Evolutionary conservation across 1,284 basidiomycete species (phyloP), one percentile per base, ranked within the genome.

Genomic region (Apiotrichum domesticum): DNA sequence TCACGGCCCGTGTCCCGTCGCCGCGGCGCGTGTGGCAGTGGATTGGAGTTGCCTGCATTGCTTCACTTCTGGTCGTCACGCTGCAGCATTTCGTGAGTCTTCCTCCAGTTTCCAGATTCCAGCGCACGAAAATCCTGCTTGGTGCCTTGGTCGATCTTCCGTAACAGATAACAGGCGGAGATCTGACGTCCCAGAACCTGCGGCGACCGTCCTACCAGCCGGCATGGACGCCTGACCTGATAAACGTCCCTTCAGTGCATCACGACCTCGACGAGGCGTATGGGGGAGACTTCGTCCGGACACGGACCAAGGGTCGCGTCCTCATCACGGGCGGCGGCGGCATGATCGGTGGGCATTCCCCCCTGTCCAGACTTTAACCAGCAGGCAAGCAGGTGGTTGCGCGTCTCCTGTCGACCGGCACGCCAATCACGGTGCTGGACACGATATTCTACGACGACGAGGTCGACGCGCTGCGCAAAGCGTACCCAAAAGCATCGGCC

Each of bases 331-430:
- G 57, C 15, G 57, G 57, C 6, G 57, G 53, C 2, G 57, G 57
- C 13, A 52, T 59, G 50, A 59, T 59, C 10, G 57, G 57, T 58
- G 42, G 37, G 55, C 66, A 48, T 66, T 2, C 44, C 61, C 9
- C 32, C 53, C 14, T 15, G 21, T 21, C 21, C 21, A 21, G 21
- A 21, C 21, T 21, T 13, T 39, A 13, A 39, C 13, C 41, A 4
- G 3, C 52, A 66, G 65, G 66, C n/a, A 68, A 68, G 54, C 54
- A 57, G n/a, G 46, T 66, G 32, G 45, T 68, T 0, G 53, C 59
- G 1, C 62, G 63, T 1, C 51, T 68, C 3, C 55, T 65, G 0
- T 53, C 59, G 13, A 43, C 54, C 2, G 29, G 48, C 41, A 66
- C 54, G 3, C 56, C 59, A n/a, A 52, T 68, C 29, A 65, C 65